These are phyloP conservation scores for Ochromonas danica DNA, from an alignment of 108 stramenopile genomes.

Conservation along the genomic window DNA sequence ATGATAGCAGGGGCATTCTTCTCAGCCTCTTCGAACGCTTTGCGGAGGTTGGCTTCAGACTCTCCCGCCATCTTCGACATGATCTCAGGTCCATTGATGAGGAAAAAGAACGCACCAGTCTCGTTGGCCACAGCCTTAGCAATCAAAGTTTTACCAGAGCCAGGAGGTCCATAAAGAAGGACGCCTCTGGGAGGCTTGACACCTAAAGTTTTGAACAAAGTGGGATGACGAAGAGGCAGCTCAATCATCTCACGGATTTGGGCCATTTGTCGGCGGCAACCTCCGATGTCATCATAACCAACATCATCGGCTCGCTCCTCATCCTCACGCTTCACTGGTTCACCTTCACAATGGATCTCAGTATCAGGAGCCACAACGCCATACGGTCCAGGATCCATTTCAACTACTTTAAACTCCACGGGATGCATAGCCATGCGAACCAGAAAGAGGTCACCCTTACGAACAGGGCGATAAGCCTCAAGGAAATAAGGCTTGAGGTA, in stretches of 20 bases:
- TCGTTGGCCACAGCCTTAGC: conserved; percentile 99
- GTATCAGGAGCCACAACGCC: conserved; percentile 99
- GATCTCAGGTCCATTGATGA: conserved; percentile 99
- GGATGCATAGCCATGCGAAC: conserved; percentile 95
- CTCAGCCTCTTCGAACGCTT: conserved; percentile 94
- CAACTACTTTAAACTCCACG: conserved; percentile 80
- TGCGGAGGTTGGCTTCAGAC: conserved; percentile 93
- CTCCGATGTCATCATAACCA: conserved; percentile 99
- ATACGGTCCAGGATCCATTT: conserved; percentile 92
- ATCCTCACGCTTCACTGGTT: conserved; percentile 96
- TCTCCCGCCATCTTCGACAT: conserved; percentile 99
- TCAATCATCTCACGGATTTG: conserved; percentile 99
- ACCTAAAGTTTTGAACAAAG: conserved; percentile 97
- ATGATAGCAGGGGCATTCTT: conserved; percentile 99
- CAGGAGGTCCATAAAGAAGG: conserved; percentile 98
- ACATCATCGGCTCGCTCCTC: conserved; percentile 95
- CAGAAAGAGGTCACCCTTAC: conserved; percentile 97
- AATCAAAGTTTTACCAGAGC: conserved; percentile 96
- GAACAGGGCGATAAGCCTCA: conserved; percentile 98
- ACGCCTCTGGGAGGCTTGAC: conserved; percentile 99
- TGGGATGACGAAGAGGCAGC: conserved; percentile 95
- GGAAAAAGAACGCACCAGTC: conserved; percentile 98
- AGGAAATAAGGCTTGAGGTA: conserved; percentile 99
- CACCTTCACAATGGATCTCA: conserved; percentile 99
- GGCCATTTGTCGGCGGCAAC: conserved; percentile 94